These are phyloP conservation scores for Syncephalastrum sp. DNA, from an alignment of 371 early-diverging fungal genomes.

Conservation along the genomic window DNA sequence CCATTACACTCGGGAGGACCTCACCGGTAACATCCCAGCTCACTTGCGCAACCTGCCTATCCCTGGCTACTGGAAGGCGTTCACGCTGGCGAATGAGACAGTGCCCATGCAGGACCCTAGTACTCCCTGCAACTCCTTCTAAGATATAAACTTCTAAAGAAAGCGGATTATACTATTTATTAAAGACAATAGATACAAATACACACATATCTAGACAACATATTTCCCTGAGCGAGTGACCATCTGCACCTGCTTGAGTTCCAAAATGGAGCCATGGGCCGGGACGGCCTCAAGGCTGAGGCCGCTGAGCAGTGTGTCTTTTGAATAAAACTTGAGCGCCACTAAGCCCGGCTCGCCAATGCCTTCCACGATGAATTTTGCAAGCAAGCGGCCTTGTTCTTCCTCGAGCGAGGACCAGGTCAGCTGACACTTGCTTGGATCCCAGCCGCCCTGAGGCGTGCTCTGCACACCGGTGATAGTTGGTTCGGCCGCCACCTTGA, in stretches of 20 bases:
- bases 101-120: slow-evolving; percentile 31
- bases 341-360: slow-evolving; percentile 11
- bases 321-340: slow-evolving; percentile 13
- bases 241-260: slow-evolving; percentile 16
- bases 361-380: slow-evolving; percentile 17
- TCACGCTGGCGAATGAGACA: slow-evolving; percentile 32
- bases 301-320: slow-evolving; percentile 11
- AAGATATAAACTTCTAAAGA: neutral
- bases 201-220: slow-evolving; percentile 5
- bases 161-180: slow-evolving; percentile 1
- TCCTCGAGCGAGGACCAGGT: slow-evolving; percentile 15
- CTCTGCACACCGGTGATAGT: slow-evolving; percentile 17
- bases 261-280: slow-evolving; percentile 18
- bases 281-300: slow-evolving; percentile 19
- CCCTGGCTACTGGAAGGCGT: slow-evolving; percentile 39
- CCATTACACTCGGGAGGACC: slow-evolving; percentile 18
- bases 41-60: slow-evolving; percentile 31
- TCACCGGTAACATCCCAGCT: slow-evolving; percentile 28
- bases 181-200: neutral
- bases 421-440: slow-evolving; percentile 11
- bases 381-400: slow-evolving; percentile 11
- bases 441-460: slow-evolving; percentile 25
- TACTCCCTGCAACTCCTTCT: slow-evolving; percentile 8
- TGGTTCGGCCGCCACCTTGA: slow-evolving; percentile 10
- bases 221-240: slow-evolving; percentile 14